A percentile compares a stretch with the other conserved stretches of the same genome.
Conservation (phyloP, 345 rosid species). For the Passiflora organensis region DNA sequence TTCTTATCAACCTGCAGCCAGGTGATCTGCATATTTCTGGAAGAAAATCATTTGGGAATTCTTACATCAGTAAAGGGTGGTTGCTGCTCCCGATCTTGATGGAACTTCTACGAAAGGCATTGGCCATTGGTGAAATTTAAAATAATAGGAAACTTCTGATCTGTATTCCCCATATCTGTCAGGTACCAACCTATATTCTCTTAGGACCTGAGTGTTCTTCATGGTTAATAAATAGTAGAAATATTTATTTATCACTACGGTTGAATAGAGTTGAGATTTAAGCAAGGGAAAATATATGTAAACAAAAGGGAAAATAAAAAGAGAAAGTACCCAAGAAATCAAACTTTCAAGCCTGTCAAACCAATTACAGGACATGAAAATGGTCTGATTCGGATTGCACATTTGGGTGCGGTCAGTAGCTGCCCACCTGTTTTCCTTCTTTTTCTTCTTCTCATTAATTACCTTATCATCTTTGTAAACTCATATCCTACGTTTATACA, state of each 20-base stretch:
- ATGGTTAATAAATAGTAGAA: neutral
- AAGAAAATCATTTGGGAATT: too few species aligned
- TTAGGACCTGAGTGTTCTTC: too few species aligned
- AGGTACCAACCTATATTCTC: too few species aligned
- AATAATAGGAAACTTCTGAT: too few species aligned
- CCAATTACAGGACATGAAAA: conserved; percentile 34
- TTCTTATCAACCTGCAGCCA: too few species aligned
- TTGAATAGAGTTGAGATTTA: neutral
- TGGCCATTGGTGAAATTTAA: too few species aligned
- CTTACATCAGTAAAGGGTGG: too few species aligned
- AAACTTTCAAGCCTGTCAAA: conserved; percentile 10
- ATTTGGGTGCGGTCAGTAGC: conserved; percentile 33
- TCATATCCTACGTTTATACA: neutral
- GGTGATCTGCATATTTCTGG: too few species aligned
- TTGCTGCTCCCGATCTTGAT: too few species aligned
- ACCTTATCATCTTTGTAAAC: conserved; percentile 22
- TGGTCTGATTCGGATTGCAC: conserved; percentile 64
- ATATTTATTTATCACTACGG: neutral
- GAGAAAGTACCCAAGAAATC: conserved; percentile 3
- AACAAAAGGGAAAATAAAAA: neutral
- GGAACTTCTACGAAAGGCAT: too few species aligned
- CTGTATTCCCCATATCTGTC: too few species aligned
- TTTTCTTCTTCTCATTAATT: conserved; percentile 11
- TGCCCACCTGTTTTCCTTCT: conserved; percentile 15
- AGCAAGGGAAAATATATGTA: neutral